phyloP scores from a whole-genome alignment of 768 basidiomycete species.

The Kondoa malvinella region DNA sequence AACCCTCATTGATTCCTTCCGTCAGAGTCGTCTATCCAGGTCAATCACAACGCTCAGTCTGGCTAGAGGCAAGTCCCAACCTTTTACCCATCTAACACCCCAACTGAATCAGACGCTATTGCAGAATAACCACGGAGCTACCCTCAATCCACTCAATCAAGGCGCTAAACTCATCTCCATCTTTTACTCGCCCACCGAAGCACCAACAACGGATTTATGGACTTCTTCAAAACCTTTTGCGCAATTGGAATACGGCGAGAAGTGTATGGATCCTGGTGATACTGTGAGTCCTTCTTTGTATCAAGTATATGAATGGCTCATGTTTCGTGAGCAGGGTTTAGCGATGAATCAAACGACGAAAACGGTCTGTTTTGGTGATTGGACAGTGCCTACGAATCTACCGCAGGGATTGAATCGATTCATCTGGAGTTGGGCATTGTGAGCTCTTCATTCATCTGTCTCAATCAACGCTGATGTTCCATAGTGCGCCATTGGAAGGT shows the following conservation, averaged over 20 bases:
- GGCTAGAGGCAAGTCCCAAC: not conserved
- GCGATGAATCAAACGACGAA: not conserved
- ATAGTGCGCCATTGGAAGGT: not conserved
- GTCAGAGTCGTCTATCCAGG: not conserved
- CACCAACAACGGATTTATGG: not conserved
- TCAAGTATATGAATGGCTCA: no score
- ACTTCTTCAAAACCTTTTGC: not conserved
- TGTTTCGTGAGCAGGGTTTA: no score
- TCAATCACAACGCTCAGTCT: not conserved
- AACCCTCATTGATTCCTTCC: not conserved
- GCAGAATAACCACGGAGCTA: not conserved
- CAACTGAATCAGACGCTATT: no score
- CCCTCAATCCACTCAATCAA: not conserved
- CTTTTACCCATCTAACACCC: no score
- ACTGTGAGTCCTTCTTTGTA: not conserved
- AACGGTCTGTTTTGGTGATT: not conserved
- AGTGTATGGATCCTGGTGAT: not conserved
- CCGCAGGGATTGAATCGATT: not conserved
- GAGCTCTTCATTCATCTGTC: not conserved
- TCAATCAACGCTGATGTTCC: not conserved
- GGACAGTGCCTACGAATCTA: not conserved
- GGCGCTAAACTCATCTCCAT: not conserved
- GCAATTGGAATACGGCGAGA: not conserved
- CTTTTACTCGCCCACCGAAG: not conserved
- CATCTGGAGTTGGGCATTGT: not conserved